Base-by-base conservation (phyloP, 2,329 filamentous ascomycete species). In the Aspergillus clavatus region DNA sequence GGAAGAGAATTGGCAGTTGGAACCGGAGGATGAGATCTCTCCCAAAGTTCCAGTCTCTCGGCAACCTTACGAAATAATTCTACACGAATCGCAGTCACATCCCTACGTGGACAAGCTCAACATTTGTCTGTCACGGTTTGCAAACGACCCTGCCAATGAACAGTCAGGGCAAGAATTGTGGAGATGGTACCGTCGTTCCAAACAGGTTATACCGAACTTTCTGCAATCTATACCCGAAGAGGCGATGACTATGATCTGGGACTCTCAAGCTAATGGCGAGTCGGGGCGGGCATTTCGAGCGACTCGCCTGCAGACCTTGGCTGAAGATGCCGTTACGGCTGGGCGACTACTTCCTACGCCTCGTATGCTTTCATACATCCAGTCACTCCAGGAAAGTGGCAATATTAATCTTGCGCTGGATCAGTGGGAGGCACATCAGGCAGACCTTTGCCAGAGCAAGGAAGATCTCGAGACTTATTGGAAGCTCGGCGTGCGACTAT, bases 241-340 rank as follows among this genome's bases (percentile, higher is more conserved):
- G 12, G 74, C 80, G 4, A 85, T 85, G 80, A 68, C 78, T n/a
- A 61, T 81, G 2, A 63, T 91, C 7, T 91, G 86, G 85, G 70
- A 75, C 35, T 79, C 81, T 1, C 72, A 74, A 50, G 51, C 56
- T 36, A 70, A 77, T 6, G 48, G 53, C 16, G 72, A 78, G 33
- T 61, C 67, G 7, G 50, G 70, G 26, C 67, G 70, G 37, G 76
- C 50, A 26, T 80, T 60, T 63, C 76, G 36, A 72, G 75, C 85
- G 60, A 67, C 74, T 5, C 83, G 84, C 57, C 66, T 87, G 23
- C 78, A 78, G 47, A 68, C 73, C 24, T 72, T 91, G 3, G 75
- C 80, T 4, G 76, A 81, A 55, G 86, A 89, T 58, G 84, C 88
- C 73, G 72, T 74, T 44, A 73, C 76, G 4, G 76, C 78, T 14